Percentiles rank a stretch among this genome's conserved stretches.
Conservation (phyloP, 192 early-diverging fungal genomes). For the Coemansia umbellata region DNA sequence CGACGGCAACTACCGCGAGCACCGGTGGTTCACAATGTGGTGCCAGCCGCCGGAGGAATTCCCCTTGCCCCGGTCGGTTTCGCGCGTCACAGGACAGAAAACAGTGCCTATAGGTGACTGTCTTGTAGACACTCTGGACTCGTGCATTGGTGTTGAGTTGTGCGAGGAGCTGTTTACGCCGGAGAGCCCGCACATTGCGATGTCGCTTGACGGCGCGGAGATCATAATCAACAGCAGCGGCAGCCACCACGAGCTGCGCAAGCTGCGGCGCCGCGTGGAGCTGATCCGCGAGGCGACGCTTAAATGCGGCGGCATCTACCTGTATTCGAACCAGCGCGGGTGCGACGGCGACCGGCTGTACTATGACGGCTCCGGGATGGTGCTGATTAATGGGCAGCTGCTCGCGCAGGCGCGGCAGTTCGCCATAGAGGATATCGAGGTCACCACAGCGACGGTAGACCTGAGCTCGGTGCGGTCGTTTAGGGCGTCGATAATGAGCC, state of each 20-base stretch:
- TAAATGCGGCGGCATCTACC: constrained; percentile 92
- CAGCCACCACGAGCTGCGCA: constrained; percentile 95
- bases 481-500: constrained; percentile 65
- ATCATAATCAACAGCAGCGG: constrained; percentile 95
- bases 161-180: constrained; percentile 99
- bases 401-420: constrained; percentile 92
- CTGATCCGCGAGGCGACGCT: constrained; percentile 86
- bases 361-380: constrained; percentile 92
- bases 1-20: constrained; percentile 97
- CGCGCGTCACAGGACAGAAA: constrained; percentile 71
- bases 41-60: constrained; percentile 69
- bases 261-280: constrained; percentile 81
- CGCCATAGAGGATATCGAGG: constrained; percentile 90
- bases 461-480: constrained; percentile 83
- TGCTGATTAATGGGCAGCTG: constrained; percentile 84
- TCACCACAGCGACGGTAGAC: constrained; percentile 87
- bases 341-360: constrained; percentile 98
- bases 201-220: constrained; percentile 94
- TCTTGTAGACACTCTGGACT: constrained; percentile 77
- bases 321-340: constrained; percentile 95
- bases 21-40: constrained; percentile 94
- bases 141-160: constrained; percentile 88
- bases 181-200: constrained; percentile 87
- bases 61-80: constrained; percentile 76
- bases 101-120: constrained; percentile 89